Conservation (phyloP, 2,329 filamentous ascomycete species). For the Didymella keratinophila region DNA sequence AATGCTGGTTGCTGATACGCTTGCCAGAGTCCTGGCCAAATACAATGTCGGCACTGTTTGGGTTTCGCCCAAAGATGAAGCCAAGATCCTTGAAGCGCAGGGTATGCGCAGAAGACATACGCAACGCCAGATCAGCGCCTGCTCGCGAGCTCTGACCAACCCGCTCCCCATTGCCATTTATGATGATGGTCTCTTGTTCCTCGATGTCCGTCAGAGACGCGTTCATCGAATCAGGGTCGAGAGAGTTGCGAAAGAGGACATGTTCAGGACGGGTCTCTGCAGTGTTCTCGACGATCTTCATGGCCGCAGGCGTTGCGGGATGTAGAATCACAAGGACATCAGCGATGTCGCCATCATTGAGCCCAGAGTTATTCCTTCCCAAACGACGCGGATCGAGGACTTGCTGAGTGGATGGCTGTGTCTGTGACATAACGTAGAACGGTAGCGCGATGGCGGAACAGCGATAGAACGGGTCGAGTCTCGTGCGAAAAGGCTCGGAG, state of each 20-base stretch:
- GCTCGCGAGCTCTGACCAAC: constrained; percentile 29
- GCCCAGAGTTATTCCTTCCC: constrained; percentile 81
- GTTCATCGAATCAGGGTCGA: constrained; percentile 44
- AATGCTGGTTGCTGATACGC: constrained; percentile 92
- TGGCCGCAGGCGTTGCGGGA: constrained; percentile 76
- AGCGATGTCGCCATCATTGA: constrained; percentile 81
- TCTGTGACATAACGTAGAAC: constrained; percentile 43
- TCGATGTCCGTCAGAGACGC: constrained; percentile 48
- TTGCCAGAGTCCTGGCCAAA: constrained; percentile 70
- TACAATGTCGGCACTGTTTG: constrained; percentile 73
- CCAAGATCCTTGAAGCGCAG: constrained; percentile 74
- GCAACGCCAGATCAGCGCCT: constrained; percentile 73
- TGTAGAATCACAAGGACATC: constrained; percentile 91
- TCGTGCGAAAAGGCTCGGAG: background rate
- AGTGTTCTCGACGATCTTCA: constrained; percentile 70
- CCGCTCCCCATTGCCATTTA: constrained; percentile 51
- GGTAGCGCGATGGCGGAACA: background rate
- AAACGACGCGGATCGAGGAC: constrained; percentile 81
- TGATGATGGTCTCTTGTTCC: constrained; percentile 58
- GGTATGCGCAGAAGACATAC: constrained; percentile 70
- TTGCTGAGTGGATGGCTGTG: constrained; percentile 76
- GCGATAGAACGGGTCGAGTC: background rate
- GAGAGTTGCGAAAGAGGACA: constrained; percentile 61
- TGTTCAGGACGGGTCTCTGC: constrained; percentile 63
- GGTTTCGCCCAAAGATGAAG: constrained; percentile 87